Base-by-base conservation (phyloP, 306 rosid genomes). In the Trichosanthes truncata region DNA sequence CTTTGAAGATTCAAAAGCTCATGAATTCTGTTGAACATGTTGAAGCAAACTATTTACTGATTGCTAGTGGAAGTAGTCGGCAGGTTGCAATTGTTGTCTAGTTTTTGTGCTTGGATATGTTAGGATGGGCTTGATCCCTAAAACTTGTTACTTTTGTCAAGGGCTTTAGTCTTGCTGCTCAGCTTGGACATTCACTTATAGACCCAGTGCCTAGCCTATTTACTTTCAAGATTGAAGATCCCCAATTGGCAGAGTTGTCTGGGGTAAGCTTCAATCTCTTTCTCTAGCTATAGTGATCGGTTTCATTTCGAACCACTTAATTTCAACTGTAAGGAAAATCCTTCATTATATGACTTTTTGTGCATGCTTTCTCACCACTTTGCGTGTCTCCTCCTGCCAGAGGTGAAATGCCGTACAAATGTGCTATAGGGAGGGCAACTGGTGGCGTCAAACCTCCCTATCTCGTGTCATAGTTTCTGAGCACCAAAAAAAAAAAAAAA, bases 151-250 rank as follows among this genome's bases (percentile, higher is more conserved):
- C 83, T 78, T 71, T 59, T 81, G 76, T 86, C 56, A 68, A 94
- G 98, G 98, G 98, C 79, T 89, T 90, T 63, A 79, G 86, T 84
- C 94, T 94, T 78, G 97, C 96, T 79, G 84, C 91, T 80, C 97
- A 94, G 83, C 97, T 94, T 80, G 97, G 96, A 60, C 98, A 94
- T 89, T 91, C 97, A 25, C 86, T 91, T 76, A 89, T 92, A 21
- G 97, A 94, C 82, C 94, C 98, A 25, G 89, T 91, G 57, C 97
- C 97, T 2, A 94, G 98, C 86, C 82, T 94, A 82, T 92, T 94
- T 84, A 92, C 98, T 26, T 89, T 94, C 88, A 94, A 94, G 91
- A 86, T 89, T 53, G 89, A 84, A 40, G 98, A 94, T 88, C 82
- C 87, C 62, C 85, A 43, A 78, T 80, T 94, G 83, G 79, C 85